These are phyloP conservation scores for Boletus vinaceobasis DNA, from an alignment of 768 basidiomycete genomes.

Conservation along the genomic window DNA sequence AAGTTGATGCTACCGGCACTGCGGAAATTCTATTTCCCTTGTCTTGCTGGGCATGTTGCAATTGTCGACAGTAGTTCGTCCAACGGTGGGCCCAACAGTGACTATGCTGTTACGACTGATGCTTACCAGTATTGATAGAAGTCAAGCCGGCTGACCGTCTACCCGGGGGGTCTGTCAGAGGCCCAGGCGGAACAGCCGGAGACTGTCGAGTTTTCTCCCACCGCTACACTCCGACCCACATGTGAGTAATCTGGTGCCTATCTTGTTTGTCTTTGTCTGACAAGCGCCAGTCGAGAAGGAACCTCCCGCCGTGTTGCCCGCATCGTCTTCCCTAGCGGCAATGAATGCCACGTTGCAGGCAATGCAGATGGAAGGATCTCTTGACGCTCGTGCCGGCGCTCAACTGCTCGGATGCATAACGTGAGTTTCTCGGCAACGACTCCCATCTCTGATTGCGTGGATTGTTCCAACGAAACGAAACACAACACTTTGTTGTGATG, in stretches of 20 bases:
- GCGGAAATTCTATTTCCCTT: background rate
- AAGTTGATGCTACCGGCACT: background rate
- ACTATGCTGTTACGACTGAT: background rate
- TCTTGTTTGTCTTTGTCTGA: constrained; percentile 5
- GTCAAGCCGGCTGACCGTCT: constrained; percentile 7
- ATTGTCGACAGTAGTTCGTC: no score
- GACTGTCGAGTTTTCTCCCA: background rate
- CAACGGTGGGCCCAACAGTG: background rate
- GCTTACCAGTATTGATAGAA: constrained; percentile 4
- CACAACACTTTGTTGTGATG: no score
- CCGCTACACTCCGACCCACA: background rate
- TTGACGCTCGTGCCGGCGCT: background rate
- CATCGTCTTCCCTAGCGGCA: constrained; percentile 14
- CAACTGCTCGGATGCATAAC: background rate
- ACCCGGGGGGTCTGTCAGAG: constrained; percentile 13
- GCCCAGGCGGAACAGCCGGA: constrained; percentile 5
- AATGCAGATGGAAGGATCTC: background rate
- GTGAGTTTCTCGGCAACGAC: constrained; percentile 4
- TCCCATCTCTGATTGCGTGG: background rate
- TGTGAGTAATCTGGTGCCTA: constrained; percentile 2
- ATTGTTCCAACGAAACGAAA: background rate
- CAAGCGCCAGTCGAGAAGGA: background rate
- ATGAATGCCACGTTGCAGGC: constrained; percentile 13
- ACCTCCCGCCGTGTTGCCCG: background rate
- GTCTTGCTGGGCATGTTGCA: background rate